phyloP scores from a whole-genome alignment of 2,329 filamentous ascomycete species.

The Apiospora aurea region DNA sequence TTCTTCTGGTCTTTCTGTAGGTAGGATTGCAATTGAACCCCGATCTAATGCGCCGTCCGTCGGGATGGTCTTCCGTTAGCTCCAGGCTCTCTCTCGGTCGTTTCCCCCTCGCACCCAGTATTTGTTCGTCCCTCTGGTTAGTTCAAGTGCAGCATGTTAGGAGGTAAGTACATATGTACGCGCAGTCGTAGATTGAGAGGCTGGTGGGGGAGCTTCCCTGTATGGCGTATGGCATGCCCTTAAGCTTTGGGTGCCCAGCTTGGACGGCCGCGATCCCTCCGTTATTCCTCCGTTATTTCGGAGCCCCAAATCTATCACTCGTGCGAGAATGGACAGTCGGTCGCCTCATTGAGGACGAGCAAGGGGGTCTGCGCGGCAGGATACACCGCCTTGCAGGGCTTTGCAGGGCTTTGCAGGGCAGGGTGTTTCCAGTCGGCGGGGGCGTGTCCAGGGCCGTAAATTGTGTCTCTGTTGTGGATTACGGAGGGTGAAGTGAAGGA shows the following conservation, averaged over 20 bases:
- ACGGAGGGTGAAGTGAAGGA: not conserved
- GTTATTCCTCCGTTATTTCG: conserved; percentile 8
- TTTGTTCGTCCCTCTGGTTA: not conserved
- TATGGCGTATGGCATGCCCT: not conserved
- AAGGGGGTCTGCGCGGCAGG: not conserved
- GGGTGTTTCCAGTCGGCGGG: conserved; percentile 8
- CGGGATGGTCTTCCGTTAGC: not conserved
- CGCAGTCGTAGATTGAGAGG: not conserved
- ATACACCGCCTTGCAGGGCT: conserved; percentile 20
- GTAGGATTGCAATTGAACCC: not conserved
- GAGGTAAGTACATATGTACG: not conserved
- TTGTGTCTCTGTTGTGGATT: not conserved
- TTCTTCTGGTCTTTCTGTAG: not conserved
- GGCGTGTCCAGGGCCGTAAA: conserved; percentile 12
- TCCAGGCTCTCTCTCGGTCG: not conserved
- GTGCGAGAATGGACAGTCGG: conserved; percentile 17
- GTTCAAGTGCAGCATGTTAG: not conserved
- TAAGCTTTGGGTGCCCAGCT: not conserved
- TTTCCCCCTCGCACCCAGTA: not conserved
- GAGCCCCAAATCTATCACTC: not conserved
- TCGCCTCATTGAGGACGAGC: not conserved
- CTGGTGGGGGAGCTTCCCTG: not conserved
- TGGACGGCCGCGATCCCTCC: not conserved
- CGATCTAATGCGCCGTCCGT: not conserved
- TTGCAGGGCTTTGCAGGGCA: conserved; percentile 8